Base-by-base conservation (phyloP, 345 rosid species). In the Dipteronia dyeriana region DNA sequence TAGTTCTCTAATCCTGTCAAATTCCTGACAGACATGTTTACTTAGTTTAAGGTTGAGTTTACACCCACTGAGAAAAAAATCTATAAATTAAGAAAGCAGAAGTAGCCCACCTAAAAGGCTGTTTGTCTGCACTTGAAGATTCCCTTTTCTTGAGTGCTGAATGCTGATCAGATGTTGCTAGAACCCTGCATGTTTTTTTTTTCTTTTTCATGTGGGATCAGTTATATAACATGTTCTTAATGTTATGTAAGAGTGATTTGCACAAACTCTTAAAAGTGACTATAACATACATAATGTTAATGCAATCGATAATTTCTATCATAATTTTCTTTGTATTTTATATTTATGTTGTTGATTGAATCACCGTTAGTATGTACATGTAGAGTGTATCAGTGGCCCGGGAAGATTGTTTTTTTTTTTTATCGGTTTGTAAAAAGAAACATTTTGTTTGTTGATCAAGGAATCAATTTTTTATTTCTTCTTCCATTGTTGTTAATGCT, bases 41-140 rank as follows among this genome's bases (percentile, higher is more conserved):
- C 90, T 78, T 81, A 73, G 80, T 84, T 87, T 87, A 84, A 82
- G 87, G 84, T 77, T 84, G 25, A 64, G 64, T 67, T 59, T 59
- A 56, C 77, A 81, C 84, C 91, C 88, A 85, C 87, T 72, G 61
- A 6, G 59, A 77, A 63, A 41, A 60, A 41, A 54, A 56, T 75
- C 17, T 16, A 51, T 16, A 26, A 62, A 20, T 54, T 22, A 75
- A 47, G 12, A 69, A 67, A 1, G 17, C 31, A 57, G 74, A 75
- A 73, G 57, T 39, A 80, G 63, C 67, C 67, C 66, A 19, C 79
- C 73, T 34, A 22, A 76, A 83, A 76, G 53, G 65, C 59, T 81
- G 81, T 61, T 72, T 83, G 78, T 64, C 85, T 70, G 77, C 75
- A 76, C 67, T 70, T 22, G 71, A 63, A 82, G 78, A 76, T 79